Base-by-base conservation (phyloP, 1,284 basidiomycete genomes). In the Leccinum solheimii region DNA sequence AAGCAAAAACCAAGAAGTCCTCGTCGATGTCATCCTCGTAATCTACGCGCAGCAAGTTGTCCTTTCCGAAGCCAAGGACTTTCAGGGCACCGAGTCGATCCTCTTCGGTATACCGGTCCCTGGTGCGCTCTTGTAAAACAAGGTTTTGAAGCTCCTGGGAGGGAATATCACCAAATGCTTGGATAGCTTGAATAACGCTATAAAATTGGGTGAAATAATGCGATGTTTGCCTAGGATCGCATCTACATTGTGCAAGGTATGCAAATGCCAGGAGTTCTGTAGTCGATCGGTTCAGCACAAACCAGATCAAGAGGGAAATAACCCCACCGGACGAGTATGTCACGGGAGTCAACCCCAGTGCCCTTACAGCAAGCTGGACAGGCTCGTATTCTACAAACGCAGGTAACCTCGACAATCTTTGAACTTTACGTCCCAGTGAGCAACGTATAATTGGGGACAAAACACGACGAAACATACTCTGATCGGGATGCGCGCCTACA, bases 191-290 rank as follows among this genome's bases (percentile, higher is more conserved):
- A 16, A 84, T 79, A 57, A 91, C 78, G 32, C 75, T 75, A 50
- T 77, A 78, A 54, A 92, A 76, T 56, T 81, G 78, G 3, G 83
- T 81, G 73, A 89, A 91, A 71, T 91, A 88, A 14, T 76, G 69
- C 5, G 83, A 66, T 0, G 90, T 92, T 48, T 79, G 73, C 3
- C 70, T 75, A 27, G 90, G 90, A 68, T 91, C 85, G 72, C 91
- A 93, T 61, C 90, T 87, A 68, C 86, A 88, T 72, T 92, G 90
- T 0, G 88, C 86, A 58, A 87, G 76, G 69, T 92, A 93, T 0
- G 85, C 89, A 70, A 90, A 92, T n/a, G 78, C 78, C 55, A 93
- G 79, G 7, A 90, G 76, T 27, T 88, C 91, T 92, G 63, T 34
- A 58, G 40, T 27, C 1, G 48, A 49, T 60, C 30, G 26, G 63